Evolutionary conservation across 129 eudicot genomes (phyloP).

Genomic region (Calendula officinalis): DNA sequence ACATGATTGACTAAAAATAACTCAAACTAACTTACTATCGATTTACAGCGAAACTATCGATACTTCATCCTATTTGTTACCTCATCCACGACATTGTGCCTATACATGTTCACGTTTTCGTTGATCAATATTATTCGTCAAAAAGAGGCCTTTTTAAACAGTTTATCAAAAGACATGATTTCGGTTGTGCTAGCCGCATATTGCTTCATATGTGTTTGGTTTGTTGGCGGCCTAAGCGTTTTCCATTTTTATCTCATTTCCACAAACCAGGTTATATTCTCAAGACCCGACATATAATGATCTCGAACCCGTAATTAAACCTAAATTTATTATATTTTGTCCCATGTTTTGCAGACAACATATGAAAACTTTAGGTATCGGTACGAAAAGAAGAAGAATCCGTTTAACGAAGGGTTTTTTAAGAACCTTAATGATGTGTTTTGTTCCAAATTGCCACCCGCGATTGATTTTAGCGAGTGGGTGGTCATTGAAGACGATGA

Average conservation of each 20-base stretch:
- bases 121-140: conserved; percentile 44
- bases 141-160: conserved; percentile 34
- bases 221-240: conserved; percentile 79
- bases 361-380: conserved; percentile 73
- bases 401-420: conserved; percentile 53
- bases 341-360: conserved; percentile 56
- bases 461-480: conserved; percentile 69
- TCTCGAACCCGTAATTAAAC: background rate
- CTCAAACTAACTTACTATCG: background rate
- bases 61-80: conserved; percentile 63
- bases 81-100: conserved; percentile 60
- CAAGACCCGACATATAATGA: background rate
- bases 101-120: conserved; percentile 67
- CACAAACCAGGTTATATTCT: conserved; percentile 69
- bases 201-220: conserved; percentile 76
- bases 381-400: conserved; percentile 77
- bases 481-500: conserved; percentile 53
- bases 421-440: conserved; percentile 61
- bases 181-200: conserved; percentile 48
- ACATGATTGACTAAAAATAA: background rate
- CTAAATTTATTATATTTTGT: background rate
- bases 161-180: conserved; percentile 44
- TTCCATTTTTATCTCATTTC: conserved; percentile 73
- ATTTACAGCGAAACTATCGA: conserved; percentile 82
- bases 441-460: conserved; percentile 50